phyloP scores from a whole-genome alignment of 2,329 filamentous ascomycete genomes.

The Alternaria dauci region DNA sequence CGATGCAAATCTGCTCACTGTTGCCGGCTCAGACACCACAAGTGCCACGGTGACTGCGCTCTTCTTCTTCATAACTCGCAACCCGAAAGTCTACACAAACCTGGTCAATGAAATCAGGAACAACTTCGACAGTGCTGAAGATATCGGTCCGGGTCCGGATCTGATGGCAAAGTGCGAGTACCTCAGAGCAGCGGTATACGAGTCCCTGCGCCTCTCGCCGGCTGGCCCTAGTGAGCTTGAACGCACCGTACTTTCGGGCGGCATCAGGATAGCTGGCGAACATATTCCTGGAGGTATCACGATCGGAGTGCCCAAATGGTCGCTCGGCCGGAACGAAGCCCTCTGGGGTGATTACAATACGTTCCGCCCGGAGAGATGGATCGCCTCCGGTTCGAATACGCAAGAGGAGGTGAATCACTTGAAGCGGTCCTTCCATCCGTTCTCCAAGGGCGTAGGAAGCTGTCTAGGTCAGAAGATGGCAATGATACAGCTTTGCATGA shows the following conservation, averaged over 20 bases:
- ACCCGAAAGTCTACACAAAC: conserved; percentile 16
- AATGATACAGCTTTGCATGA: conserved; percentile 12
- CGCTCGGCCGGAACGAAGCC: conserved; percentile 26
- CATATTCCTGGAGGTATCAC: conserved; percentile 24
- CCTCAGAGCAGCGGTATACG: conserved; percentile 27
- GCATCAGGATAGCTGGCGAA: conserved; percentile 22
- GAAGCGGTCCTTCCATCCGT: conserved; percentile 24
- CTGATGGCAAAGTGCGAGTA: conserved; percentile 19
- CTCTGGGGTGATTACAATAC: conserved; percentile 24
- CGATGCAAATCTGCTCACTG: conserved; percentile 23
- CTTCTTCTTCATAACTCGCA: conserved; percentile 25
- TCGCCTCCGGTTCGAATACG: conserved; percentile 18
- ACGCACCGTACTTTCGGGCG: conserved; percentile 26
- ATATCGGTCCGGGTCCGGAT: conserved; percentile 16
- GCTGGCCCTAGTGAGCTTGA: conserved; percentile 24
- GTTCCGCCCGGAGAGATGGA: conserved; percentile 31
- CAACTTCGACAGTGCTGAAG: conserved; percentile 15
- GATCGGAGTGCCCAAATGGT: conserved; percentile 27
- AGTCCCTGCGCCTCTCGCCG: conserved; percentile 25
- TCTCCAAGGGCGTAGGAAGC: conserved; percentile 32
- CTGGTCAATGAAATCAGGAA: conserved; percentile 23
- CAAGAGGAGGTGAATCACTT: conserved; percentile 19
- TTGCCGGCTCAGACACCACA: conserved; percentile 28
- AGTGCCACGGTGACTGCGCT: conserved; percentile 12
- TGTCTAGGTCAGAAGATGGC: conserved; percentile 38